Evolutionary conservation across 2,329 filamentous ascomycete genomes (phyloP).

Genomic region (Aschersonia sp.): DNA sequence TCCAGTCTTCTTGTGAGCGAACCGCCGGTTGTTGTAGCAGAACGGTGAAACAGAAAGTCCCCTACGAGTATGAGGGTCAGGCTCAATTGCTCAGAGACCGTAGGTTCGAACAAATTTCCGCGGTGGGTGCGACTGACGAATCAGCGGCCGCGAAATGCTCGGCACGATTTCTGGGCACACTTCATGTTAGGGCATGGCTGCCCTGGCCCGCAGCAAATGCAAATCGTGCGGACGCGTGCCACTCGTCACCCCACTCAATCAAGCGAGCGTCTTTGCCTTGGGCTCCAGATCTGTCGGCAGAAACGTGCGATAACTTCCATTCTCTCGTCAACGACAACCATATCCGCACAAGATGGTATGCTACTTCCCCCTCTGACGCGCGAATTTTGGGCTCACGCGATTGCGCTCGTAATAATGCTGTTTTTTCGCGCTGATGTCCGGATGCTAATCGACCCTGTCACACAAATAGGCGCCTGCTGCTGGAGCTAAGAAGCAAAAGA

Average conservation of each 20-base stretch:
- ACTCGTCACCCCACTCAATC: not conserved
- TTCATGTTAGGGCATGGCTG: slow-evolving; percentile 25
- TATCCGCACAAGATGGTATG: slow-evolving; percentile 30
- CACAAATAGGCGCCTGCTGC: slow-evolving; percentile 24
- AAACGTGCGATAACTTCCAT: slow-evolving; percentile 13
- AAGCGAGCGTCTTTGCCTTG: slow-evolving; percentile 2
- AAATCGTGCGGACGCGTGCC: not conserved
- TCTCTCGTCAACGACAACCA: slow-evolving; percentile 23
- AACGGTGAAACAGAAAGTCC: slow-evolving; percentile 20
- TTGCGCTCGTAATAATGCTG: not conserved
- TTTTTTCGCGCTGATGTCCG: too few relatives aligned
- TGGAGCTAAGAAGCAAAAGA: slow-evolving; percentile 37
- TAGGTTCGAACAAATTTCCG: slow-evolving; percentile 20
- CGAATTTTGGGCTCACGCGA: not conserved
- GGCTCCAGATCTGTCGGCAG: slow-evolving; percentile 3
- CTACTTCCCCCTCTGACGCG: slow-evolving; percentile 4
- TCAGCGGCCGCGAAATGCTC: slow-evolving; percentile 14
- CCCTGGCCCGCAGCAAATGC: slow-evolving; percentile 18
- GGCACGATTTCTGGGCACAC: slow-evolving; percentile 14
- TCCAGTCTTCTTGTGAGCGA: slow-evolving; percentile 18
- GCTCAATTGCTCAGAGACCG: slow-evolving; percentile 9
- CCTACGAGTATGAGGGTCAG: slow-evolving; percentile 17
- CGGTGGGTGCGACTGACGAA: slow-evolving; percentile 21
- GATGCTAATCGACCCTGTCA: too few relatives aligned
- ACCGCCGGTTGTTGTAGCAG: slow-evolving; percentile 22